phyloP scores from a whole-genome alignment of 1,139 yeast genomes.

The Suhomyces ambrosiae region DNA sequence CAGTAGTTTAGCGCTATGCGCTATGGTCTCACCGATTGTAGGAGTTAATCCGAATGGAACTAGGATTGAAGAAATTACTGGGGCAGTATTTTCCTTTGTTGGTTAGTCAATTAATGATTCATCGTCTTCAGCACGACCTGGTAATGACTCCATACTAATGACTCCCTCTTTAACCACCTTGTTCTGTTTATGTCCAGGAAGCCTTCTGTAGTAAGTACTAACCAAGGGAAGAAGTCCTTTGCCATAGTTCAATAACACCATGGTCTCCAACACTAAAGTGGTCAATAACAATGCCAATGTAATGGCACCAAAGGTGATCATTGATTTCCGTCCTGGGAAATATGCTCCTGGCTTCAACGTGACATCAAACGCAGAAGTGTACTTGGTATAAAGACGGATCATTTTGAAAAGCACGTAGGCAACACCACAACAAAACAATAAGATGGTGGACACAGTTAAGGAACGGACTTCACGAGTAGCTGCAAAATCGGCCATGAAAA shows the following conservation, averaged over 20 bases:
- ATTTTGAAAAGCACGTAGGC: slow-evolving; percentile 55
- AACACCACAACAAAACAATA: slow-evolving; percentile 43
- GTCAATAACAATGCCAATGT: slow-evolving; percentile 42
- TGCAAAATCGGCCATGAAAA: slow-evolving; percentile 41
- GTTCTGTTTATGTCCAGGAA: slow-evolving; percentile 18
- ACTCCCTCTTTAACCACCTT: neutral
- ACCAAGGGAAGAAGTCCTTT: slow-evolving; percentile 42
- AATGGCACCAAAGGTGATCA: slow-evolving; percentile 50
- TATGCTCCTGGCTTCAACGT: slow-evolving; percentile 34
- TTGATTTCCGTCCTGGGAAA: slow-evolving; percentile 51
- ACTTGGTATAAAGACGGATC: slow-evolving; percentile 49
- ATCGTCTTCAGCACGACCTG: slow-evolving; percentile 2
- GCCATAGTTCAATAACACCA: slow-evolving; percentile 40
- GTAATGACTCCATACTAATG: slow-evolving; percentile 4
- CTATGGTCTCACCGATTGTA: too few species aligned
- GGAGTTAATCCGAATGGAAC: too few species aligned
- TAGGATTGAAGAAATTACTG: too few species aligned
- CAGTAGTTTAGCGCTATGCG: too few species aligned
- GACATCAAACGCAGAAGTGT: slow-evolving; percentile 29
- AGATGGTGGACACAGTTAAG: slow-evolving; percentile 33
- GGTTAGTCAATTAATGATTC: slow-evolving; percentile 10
- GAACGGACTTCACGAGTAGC: slow-evolving; percentile 38
- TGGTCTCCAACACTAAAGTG: slow-evolving; percentile 40
- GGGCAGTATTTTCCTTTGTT: too few species aligned
- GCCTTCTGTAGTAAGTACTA: slow-evolving; percentile 25